phyloP scores from a whole-genome alignment of 164 flowering plant genomes.

The Kalanchoe fedtschenkoi region DNA sequence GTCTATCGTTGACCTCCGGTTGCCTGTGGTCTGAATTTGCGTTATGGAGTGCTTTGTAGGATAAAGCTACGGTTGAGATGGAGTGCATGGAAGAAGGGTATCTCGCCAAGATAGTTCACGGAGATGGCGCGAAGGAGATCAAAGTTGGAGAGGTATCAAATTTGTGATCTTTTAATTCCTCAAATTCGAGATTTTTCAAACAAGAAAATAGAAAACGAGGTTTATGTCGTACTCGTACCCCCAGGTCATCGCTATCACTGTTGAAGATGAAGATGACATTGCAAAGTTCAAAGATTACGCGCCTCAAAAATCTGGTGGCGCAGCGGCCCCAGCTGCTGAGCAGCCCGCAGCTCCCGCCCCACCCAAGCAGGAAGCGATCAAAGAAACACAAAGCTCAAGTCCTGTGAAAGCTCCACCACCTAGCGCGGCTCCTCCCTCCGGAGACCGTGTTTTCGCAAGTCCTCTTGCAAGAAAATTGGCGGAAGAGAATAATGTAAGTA shows the following conservation, averaged over 20 bases:
- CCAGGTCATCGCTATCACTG: slow-evolving; percentile 88
- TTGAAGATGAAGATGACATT: slow-evolving; percentile 86
- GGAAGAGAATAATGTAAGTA: slow-evolving; percentile 64
- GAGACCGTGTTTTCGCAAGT: slow-evolving; percentile 70
- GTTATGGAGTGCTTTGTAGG: slow-evolving; percentile 25
- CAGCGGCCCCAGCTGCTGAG: slow-evolving; percentile 24
- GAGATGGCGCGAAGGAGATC: slow-evolving; percentile 79
- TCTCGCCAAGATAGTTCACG: slow-evolving; percentile 73
- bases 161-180: neutral
- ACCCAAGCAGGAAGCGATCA: slow-evolving; percentile 42
- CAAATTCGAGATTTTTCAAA: too few species aligned
- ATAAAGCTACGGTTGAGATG: slow-evolving; percentile 98
- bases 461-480: slow-evolving; percentile 91
- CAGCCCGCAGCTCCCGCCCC: slow-evolving; percentile 38
- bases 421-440: slow-evolving; percentile 30
- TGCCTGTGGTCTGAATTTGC: neutral
- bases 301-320: slow-evolving; percentile 36
- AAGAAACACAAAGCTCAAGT: slow-evolving; percentile 35
- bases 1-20: neutral
- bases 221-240: neutral
- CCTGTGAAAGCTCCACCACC: slow-evolving; percentile 37
- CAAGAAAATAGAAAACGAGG: neutral
- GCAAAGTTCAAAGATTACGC: too few species aligned
- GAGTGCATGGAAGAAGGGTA: slow-evolving; percentile 99
- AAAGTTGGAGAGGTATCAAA: slow-evolving; percentile 91